phyloP scores from a whole-genome alignment of 768 basidiomycete species.

The Dioszegia aurantiaca region DNA sequence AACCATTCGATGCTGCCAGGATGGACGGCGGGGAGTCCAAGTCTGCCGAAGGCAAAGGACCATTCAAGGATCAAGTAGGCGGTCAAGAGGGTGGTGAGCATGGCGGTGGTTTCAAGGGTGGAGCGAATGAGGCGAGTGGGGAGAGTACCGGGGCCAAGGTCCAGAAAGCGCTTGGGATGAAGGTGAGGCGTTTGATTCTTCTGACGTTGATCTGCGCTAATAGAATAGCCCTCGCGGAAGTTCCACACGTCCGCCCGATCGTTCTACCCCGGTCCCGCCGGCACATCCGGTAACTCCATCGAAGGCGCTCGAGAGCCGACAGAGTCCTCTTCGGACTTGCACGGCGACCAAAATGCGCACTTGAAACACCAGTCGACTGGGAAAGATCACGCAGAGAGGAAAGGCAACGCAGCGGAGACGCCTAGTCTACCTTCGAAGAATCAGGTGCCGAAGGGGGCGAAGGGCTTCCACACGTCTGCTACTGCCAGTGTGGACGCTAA shows the following conservation, averaged over 20 bases:
- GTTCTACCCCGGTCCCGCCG: neutral
- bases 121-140: conserved; percentile 34
- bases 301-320: conserved; percentile 16
- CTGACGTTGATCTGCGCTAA: neutral
- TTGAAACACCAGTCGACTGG: conserved; percentile 39
- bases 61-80: conserved; percentile 47
- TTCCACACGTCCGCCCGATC: conserved; percentile 18
- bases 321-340: conserved; percentile 27
- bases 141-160: conserved; percentile 20
- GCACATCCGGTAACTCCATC: conserved; percentile 14
- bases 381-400: conserved; percentile 24
- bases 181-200: conserved; percentile 7
- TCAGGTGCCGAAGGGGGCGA: conserved; percentile 14
- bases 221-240: conserved; percentile 7
- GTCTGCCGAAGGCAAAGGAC: conserved; percentile 18
- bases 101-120: conserved; percentile 28
- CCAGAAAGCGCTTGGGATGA: conserved; percentile 32
- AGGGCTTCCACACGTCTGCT: conserved; percentile 23
- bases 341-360: conserved; percentile 47
- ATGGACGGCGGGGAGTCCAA: conserved; percentile 32
- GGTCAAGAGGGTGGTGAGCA: conserved; percentile 36
- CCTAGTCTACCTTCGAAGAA: conserved; percentile 44
- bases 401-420: conserved; percentile 42
- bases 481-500: conserved; percentile 7
- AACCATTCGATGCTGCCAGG: conserved; percentile 42